Evolutionary conservation across 2,329 filamentous ascomycete genomes (phyloP).

Genomic region (Claviceps pusilla): DNA sequence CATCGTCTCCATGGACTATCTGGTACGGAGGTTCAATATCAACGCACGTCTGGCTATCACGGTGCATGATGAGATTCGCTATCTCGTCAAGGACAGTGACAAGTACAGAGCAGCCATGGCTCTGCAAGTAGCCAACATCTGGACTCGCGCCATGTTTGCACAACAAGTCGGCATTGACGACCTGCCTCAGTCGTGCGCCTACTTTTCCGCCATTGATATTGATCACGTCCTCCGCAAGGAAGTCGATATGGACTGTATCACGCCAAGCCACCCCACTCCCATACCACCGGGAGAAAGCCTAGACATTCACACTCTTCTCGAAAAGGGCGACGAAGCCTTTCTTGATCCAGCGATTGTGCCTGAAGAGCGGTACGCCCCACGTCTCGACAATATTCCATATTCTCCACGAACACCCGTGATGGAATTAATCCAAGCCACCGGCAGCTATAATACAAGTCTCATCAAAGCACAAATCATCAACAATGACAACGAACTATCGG

Average conservation of each 20-base stretch:
- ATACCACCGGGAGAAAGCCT: slow-evolving; percentile 79
- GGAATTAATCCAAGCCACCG: slow-evolving; percentile 45
- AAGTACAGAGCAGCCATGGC: slow-evolving; percentile 85
- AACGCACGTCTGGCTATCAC: slow-evolving; percentile 78
- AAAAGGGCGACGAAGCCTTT: slow-evolving; percentile 51
- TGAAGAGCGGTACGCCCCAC: slow-evolving; percentile 33
- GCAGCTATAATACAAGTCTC: slow-evolving; percentile 40
- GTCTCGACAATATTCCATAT: slow-evolving; percentile 51
- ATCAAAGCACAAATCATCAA: slow-evolving; percentile 72
- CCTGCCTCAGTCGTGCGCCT: slow-evolving; percentile 84
- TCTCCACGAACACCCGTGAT: slow-evolving; percentile 63
- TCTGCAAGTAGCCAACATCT: slow-evolving; percentile 82
- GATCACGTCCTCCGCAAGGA: slow-evolving; percentile 94
- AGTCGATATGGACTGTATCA: slow-evolving; percentile 94
- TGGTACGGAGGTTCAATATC: slow-evolving; percentile 72
- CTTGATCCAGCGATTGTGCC: slow-evolving; percentile 54
- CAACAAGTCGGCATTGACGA: slow-evolving; percentile 95
- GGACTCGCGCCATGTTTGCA: slow-evolving; percentile 94
- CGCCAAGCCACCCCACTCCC: slow-evolving; percentile 63
- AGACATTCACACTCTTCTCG: slow-evolving; percentile 65
- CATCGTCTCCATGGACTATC: slow-evolving; percentile 87
- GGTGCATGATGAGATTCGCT: slow-evolving; percentile 94
- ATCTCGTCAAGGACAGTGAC: slow-evolving; percentile 72
- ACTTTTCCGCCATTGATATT: slow-evolving; percentile 89
- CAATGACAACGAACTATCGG: slow-evolving; percentile 56